A percentile compares a stretch with the other conserved stretches of the same genome.
Conservation (phyloP, 2,329 filamentous ascomycete species). For the Diaporthe longicolla region DNA sequence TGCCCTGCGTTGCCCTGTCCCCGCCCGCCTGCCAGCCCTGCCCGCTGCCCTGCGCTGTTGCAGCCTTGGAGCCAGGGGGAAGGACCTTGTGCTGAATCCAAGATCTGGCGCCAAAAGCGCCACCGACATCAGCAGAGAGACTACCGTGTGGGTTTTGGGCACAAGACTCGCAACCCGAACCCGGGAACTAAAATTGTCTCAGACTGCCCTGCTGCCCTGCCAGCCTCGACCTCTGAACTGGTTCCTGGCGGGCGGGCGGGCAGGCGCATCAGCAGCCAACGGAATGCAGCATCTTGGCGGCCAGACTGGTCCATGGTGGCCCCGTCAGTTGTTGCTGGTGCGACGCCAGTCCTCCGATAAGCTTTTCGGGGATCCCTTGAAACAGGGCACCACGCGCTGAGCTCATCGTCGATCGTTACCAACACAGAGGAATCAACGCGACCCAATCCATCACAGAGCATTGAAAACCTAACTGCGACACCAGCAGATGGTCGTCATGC, state of each 20-base stretch:
- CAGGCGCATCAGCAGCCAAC: constrained; percentile 8
- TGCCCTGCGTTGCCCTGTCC: not conserved
- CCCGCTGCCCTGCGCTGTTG: constrained; percentile 24
- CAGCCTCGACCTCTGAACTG: not conserved
- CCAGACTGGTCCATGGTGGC: constrained; percentile 25
- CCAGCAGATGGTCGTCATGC: constrained; percentile 7
- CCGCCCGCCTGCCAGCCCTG: not conserved
- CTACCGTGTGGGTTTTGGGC: not conserved
- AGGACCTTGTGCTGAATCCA: not conserved
- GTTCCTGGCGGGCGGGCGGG: constrained; percentile 20
- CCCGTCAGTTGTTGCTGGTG: constrained; percentile 28
- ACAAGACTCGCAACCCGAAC: constrained; percentile 28
- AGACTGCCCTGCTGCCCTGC: not conserved
- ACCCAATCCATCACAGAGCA: constrained; percentile 18
- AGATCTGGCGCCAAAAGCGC: constrained; percentile 28
- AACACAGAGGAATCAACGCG: constrained; percentile 21
- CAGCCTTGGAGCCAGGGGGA: constrained; percentile 18
- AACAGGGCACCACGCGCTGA: constrained; percentile 23
- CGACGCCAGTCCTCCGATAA: constrained; percentile 26
- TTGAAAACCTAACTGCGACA: constrained; percentile 21
- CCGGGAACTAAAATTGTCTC: constrained; percentile 25
- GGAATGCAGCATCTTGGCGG: constrained; percentile 13
- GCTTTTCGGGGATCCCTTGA: constrained; percentile 29
- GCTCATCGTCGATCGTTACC: constrained; percentile 12
- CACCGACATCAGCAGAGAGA: constrained; percentile 35